Evolutionary conservation across 106 monocot species (phyloP), one percentile per base, ranked within the genome.

Genomic region (Platanthera zijinensis): DNA sequence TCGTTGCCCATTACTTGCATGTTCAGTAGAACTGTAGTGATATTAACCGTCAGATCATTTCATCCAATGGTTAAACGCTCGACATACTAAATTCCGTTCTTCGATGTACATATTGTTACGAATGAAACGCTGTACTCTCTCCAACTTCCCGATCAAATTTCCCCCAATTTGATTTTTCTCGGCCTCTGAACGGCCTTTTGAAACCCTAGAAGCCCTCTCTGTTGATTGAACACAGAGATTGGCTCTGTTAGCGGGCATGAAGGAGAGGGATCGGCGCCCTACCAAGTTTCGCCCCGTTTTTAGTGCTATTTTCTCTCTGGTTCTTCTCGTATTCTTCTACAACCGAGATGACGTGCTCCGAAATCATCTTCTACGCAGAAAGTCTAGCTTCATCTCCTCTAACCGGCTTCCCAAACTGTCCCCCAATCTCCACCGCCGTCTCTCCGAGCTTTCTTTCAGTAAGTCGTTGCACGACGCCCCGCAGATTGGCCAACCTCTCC

Each of bases 291-390:
- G 80, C 51, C 53, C 57, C 48, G 19, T 76, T 48, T 83, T 86
- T 67, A 85, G 81, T 50, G 74, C 17, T 22, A 76, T 74, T 7
- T 81, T 71, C 12, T 69, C 64, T 68, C 64, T 91, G 66, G 47
- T 86, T 28, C 72, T 91, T 50, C 78, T 92, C 10, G 61, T 87
- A 5, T 84, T 90, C 80, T 77, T 92, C 73, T 89, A 83, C 85
- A 80, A 84, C 47, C 48, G 72, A 56, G 80, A 52, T 6, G 76
- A 81, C 68, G 53, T 74, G 22, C 71, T 72, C 10, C 72, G 76
- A 69, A 74, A 52, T 62, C 82, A 78, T 12, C 56, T 78, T 63
- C 80, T 86, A 7, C 61, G 45, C 17, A 39, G 50, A 61, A 18
- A n/a, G 17, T 17, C 61, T n/a, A 61, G 61, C 7, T 61, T 61